A percentile compares a stretch with the other conserved stretches of the same genome.
Conservation (phyloP, 352 stramenopile species). For the Globisporangium radiosum region DNA sequence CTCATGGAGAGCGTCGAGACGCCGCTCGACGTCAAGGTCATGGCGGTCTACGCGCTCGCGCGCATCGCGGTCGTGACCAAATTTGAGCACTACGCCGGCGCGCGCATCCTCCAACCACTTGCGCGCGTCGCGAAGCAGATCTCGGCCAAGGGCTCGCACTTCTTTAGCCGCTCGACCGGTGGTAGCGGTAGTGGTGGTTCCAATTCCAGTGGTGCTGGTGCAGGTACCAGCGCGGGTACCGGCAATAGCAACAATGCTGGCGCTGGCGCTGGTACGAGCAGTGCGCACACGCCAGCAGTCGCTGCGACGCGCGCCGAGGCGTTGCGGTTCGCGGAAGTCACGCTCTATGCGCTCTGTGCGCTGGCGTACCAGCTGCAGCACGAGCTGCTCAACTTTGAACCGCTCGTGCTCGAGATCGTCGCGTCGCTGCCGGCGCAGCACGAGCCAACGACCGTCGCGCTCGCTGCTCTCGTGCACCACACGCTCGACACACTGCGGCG, state of each 20-base stretch:
- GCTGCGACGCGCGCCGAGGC: constrained; percentile 58
- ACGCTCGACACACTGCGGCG: constrained; percentile 46
- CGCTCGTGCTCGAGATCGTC: constrained; percentile 62
- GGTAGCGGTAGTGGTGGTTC: constrained; percentile 6
- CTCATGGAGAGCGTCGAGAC: constrained; percentile 90
- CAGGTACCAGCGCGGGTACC: constrained; percentile 3
- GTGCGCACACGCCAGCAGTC: constrained; percentile 26
- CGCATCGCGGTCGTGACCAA: constrained; percentile 58
- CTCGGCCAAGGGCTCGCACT: constrained; percentile 51
- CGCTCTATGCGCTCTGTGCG: constrained; percentile 67
- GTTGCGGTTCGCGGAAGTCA: constrained; percentile 63
- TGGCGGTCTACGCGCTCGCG: constrained; percentile 60
- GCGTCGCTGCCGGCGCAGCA: constrained; percentile 41
- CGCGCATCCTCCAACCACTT: constrained; percentile 60
- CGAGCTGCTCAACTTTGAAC: constrained; percentile 69
- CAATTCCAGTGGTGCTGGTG: constrained; percentile 8
- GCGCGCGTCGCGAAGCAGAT: constrained; percentile 73
- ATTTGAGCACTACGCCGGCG: constrained; percentile 76
- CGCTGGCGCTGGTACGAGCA: constrained; percentile 3
- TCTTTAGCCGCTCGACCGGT: constrained; percentile 53
- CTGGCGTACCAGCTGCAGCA: constrained; percentile 72
- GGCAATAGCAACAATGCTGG: too few relatives aligned
- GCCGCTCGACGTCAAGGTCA: constrained; percentile 69
- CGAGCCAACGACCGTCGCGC: constrained; percentile 28
- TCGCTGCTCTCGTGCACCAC: constrained; percentile 44